Percentiles rank a stretch among this genome's conserved stretches.
These are phyloP conservation scores for Jacaranda copaia DNA, from an alignment of 257 asterid species.

Conservation along the genomic window DNA sequence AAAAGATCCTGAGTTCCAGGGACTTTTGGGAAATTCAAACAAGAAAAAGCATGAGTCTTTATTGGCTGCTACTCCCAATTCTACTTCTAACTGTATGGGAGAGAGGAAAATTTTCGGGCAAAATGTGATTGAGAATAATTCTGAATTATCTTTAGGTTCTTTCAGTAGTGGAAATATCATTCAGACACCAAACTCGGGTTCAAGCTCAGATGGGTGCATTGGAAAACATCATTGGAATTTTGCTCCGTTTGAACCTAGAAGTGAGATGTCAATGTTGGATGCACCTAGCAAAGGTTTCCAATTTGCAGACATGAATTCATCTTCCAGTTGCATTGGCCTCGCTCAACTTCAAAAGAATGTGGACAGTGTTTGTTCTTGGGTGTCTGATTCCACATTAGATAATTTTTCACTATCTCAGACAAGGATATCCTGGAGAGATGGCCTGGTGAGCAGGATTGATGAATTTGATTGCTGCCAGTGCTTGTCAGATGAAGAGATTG, in stretches of 20 bases:
- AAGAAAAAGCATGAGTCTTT: conserved; percentile 1
- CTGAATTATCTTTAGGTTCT: conserved; percentile 46
- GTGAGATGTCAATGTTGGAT: conserved; percentile 44
- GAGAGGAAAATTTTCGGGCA: conserved; percentile 22
- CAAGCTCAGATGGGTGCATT: conserved; percentile 42
- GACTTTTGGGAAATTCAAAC: conserved; percentile 5
- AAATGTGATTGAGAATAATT: conserved; percentile 38
- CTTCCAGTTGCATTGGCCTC: conserved; percentile 13
- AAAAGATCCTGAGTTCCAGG: conserved; percentile 2
- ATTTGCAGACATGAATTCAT: too few relatives aligned
- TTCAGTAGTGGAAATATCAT: conserved; percentile 63
- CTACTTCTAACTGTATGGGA: conserved; percentile 28
- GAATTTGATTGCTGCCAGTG: conserved; percentile 74
- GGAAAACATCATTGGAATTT: not conserved
- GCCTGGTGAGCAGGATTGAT: conserved; percentile 44
- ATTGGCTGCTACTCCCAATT: conserved; percentile 14
- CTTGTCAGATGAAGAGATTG: conserved; percentile 72
- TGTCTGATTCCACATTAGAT: conserved; percentile 57
- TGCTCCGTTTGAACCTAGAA: conserved; percentile 39
- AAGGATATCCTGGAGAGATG: conserved; percentile 87
- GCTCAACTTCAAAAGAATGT: conserved; percentile 25
- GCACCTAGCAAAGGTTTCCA: conserved; percentile 11
- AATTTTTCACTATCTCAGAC: conserved; percentile 55
- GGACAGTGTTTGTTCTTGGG: conserved; percentile 59
- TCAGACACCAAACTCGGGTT: conserved; percentile 74